phyloP scores from a whole-genome alignment of 768 basidiomycete genomes.

The Strobilomyces dryophilus region DNA sequence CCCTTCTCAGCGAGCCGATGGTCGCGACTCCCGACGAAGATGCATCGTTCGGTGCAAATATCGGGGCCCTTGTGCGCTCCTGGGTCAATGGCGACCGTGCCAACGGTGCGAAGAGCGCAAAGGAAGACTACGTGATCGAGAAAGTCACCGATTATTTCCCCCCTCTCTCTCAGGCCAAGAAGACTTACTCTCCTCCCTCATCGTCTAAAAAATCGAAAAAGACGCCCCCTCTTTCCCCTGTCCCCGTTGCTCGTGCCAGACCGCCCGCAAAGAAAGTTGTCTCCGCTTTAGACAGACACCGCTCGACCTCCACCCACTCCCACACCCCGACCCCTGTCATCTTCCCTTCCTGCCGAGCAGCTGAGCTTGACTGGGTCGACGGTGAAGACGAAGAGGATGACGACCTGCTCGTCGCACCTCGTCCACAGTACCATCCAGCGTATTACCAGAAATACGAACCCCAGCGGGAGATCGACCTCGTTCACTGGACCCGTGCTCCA shows the following conservation, averaged over 20 bases:
- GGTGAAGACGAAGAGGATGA: slow-evolving; percentile 21
- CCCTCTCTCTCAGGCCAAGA: slow-evolving; percentile 18
- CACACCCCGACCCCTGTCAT: slow-evolving; percentile 32
- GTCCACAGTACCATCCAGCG: slow-evolving; percentile 14
- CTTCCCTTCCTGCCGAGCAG: slow-evolving; percentile 31
- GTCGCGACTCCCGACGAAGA: slow-evolving; percentile 40
- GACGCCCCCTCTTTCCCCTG: slow-evolving; percentile 10
- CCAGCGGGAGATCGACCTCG: slow-evolving; percentile 1
- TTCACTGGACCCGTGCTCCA: slow-evolving; percentile 17
- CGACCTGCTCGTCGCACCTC: slow-evolving; percentile 16
- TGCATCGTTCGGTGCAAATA: slow-evolving; percentile 42
- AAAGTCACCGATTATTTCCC: slow-evolving; percentile 31
- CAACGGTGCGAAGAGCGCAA: slow-evolving; percentile 27
- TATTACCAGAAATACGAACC: slow-evolving; percentile 16
- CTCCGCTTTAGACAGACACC: slow-evolving; percentile 8
- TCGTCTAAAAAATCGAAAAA: slow-evolving; percentile 21
- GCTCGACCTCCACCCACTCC: slow-evolving; percentile 18
- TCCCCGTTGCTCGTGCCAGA: slow-evolving; percentile 12
- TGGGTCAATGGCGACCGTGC: slow-evolving; percentile 26
- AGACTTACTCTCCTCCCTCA: neutral
- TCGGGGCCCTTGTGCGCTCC: slow-evolving; percentile 37
- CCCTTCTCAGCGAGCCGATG: slow-evolving; percentile 41
- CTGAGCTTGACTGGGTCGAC: slow-evolving; percentile 27
- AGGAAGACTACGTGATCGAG: slow-evolving; percentile 22
- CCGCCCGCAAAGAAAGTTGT: slow-evolving; percentile 5